A percentile compares a stretch with the other conserved stretches of the same genome.
Conservation (phyloP, 83 land plant species). For the Isoetes engelmannii region DNA sequence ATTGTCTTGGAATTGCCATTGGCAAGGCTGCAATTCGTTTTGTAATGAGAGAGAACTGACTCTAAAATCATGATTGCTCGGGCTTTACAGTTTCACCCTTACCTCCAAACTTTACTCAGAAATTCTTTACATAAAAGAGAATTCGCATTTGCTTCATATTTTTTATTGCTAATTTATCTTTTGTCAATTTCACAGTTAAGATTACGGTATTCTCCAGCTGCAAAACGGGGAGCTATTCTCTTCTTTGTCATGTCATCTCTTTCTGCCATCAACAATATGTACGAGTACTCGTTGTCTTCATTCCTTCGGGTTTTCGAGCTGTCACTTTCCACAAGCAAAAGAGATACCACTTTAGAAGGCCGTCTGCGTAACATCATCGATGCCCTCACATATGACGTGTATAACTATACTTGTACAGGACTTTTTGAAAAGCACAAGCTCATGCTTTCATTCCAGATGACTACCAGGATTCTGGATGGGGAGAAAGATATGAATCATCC, state of each 20-base stretch:
- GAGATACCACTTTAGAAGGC: conserved; percentile 25
- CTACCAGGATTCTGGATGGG: conserved; percentile 30
- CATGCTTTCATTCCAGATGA: conserved; percentile 37
- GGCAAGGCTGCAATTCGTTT: too few species aligned
- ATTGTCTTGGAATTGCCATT: too few species aligned
- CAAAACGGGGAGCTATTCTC: conserved; percentile 38
- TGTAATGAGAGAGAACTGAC: too few species aligned
- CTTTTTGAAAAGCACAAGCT: conserved; percentile 41
- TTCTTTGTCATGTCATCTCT: conserved; percentile 33
- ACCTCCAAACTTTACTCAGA: too few species aligned
- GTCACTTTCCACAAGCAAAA: conserved; percentile 33
- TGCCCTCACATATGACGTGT: conserved; percentile 36
- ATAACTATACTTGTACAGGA: conserved; percentile 39
- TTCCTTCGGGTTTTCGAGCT: conserved; percentile 34
- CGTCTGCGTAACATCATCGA: conserved; percentile 33
- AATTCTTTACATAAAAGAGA: too few species aligned
- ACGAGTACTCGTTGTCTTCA: conserved; percentile 33
- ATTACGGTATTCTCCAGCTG: conserved; percentile 30
- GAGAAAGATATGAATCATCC: conserved; percentile 23
- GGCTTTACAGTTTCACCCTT: too few species aligned
- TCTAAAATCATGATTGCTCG: too few species aligned
- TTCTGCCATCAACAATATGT: conserved; percentile 39
- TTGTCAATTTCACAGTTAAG: too few species aligned
- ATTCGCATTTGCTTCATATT: too few species aligned
- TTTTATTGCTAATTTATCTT: too few species aligned